A percentile compares a stretch with the other conserved stretches of the same genome.
These are phyloP conservation scores for Neurospora cerealis DNA, from an alignment of 495 filamentous ascomycete genomes.

Conservation along the genomic window DNA sequence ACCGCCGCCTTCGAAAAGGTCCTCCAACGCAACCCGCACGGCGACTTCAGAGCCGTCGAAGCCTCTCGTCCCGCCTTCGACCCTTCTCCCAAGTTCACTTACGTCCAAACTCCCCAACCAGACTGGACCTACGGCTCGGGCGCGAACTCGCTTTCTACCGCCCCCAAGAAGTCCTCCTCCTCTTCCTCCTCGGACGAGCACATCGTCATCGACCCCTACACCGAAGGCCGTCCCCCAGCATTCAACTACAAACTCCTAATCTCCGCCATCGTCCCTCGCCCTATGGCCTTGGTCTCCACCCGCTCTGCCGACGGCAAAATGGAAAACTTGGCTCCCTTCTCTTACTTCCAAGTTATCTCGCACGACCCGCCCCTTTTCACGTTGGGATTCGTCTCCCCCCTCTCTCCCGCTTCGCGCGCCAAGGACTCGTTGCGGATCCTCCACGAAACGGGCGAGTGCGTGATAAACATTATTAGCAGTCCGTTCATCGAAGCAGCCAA, in stretches of 20 bases:
- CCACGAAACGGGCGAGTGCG: slow-evolving; percentile 58
- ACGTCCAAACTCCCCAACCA: slow-evolving; percentile 63
- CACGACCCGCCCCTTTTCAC: slow-evolving; percentile 87
- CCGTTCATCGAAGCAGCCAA: slow-evolving; percentile 86
- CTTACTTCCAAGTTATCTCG: slow-evolving; percentile 71
- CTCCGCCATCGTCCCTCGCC: slow-evolving; percentile 74
- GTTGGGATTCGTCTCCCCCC: slow-evolving; percentile 56
- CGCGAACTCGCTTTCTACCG: slow-evolving; percentile 27
- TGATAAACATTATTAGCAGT: slow-evolving; percentile 84
- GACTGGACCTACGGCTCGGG: slow-evolving; percentile 72
- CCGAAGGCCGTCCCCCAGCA: slow-evolving; percentile 50
- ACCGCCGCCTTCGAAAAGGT: slow-evolving; percentile 30
- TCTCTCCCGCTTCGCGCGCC: slow-evolving; percentile 29
- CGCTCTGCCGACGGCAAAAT: slow-evolving; percentile 31
- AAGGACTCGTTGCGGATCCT: slow-evolving; percentile 79
- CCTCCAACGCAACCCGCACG: slow-evolving; percentile 53
- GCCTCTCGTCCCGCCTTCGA: slow-evolving; percentile 61
- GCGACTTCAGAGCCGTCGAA: slow-evolving; percentile 71
- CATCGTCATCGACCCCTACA: slow-evolving; percentile 75
- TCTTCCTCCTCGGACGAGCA: slow-evolving; percentile 26
- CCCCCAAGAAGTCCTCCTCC: no score
- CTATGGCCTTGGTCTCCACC: slow-evolving; percentile 50
- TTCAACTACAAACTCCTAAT: slow-evolving; percentile 94
- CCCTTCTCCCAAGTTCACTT: slow-evolving; percentile 39
- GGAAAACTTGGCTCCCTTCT: slow-evolving; percentile 76